Evolutionary conservation across 208 protist species (phyloP).

Genomic region (Acanthamoeba healyi): DNA sequence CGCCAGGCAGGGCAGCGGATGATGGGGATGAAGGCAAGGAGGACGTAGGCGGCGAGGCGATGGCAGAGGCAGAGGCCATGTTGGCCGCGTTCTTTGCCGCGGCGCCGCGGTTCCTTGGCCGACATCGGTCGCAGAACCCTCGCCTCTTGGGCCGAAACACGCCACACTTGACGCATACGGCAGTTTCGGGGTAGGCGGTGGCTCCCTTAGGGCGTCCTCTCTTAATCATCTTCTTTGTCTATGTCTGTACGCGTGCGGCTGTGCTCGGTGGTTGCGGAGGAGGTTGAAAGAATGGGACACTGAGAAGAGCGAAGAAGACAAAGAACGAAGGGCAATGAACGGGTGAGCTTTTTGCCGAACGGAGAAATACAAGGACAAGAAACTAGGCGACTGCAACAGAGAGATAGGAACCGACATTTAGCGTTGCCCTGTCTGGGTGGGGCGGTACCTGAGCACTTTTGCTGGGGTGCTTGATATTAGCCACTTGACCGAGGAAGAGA

Average conservation of each 20-base stretch:
- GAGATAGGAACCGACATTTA: background rate
- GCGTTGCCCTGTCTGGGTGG: background rate
- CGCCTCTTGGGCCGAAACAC: constrained; percentile 58
- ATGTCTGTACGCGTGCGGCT: too few species aligned
- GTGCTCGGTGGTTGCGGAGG: background rate
- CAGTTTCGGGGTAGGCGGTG: constrained; percentile 14
- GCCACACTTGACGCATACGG: constrained; percentile 35
- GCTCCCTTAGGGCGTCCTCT: constrained; percentile 36
- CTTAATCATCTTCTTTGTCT: background rate
- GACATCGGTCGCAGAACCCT: constrained; percentile 47
- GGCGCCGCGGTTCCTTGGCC: constrained; percentile 9
- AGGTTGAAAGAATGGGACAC: too few species aligned
- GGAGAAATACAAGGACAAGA: background rate
- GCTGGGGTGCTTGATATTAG: too few species aligned
- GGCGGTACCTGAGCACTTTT: background rate
- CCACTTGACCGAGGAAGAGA: too few species aligned
- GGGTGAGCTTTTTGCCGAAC: background rate
- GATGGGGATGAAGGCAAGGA: background rate
- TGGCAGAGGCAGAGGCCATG: background rate
- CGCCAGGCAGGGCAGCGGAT: background rate
- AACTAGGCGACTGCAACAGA: background rate
- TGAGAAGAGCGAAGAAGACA: background rate
- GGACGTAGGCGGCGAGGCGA: background rate
- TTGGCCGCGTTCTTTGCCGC: background rate
- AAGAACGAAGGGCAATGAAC: background rate